Evolutionary conservation across 129 eudicot genomes (phyloP), one percentile per base, ranked within the genome.

Genomic region (Deinandra increscens): DNA sequence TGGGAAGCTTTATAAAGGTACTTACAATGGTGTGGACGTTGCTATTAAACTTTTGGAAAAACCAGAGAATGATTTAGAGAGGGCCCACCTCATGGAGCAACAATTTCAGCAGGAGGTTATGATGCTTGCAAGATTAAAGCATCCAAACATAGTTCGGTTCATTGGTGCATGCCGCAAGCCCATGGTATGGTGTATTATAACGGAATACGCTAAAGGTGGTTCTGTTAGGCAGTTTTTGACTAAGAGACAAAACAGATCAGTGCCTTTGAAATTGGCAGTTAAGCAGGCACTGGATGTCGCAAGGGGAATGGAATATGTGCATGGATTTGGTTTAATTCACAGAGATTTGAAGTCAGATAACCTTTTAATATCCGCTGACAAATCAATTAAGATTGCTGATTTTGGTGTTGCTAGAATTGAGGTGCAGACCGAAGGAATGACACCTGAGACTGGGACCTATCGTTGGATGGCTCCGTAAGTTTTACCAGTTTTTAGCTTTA

Each of bases 401-500:
- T 26, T 26, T 26, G 31, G 31, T 1, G 31, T 26, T 26, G 31
- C 31, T 26, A 1, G 31, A 26, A 26, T 26, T 26, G 31, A 26
- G 31, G 31, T 26, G 31, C 31, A 26, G 31, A 26, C 31, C 3
- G 31, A 26, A 78, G 98, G 96, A 64, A 91, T 91, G 96, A 88
- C 96, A 13, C 96, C 96, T 20, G 98, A 92, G 78, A 92, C 98
- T 0, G 96, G 98, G 77, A 92, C 98, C 9, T 92, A 92, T 67
- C 96, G 98, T 64, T 92, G 98, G 98, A 92, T 92, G 98, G 98
- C 98, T 79, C 98, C 98, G 98, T 92, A 84, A 84, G 96, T 69
- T 61, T 51, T 4, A 51, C 31, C 3, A 11, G 17, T 50, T 51
- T 9, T 51, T 19, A 31, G 13, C 59, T 26, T n/a, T 6, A 51